Evolutionary conservation across 306 rosid genomes (phyloP).

Genomic region (Corylus avellana): DNA sequence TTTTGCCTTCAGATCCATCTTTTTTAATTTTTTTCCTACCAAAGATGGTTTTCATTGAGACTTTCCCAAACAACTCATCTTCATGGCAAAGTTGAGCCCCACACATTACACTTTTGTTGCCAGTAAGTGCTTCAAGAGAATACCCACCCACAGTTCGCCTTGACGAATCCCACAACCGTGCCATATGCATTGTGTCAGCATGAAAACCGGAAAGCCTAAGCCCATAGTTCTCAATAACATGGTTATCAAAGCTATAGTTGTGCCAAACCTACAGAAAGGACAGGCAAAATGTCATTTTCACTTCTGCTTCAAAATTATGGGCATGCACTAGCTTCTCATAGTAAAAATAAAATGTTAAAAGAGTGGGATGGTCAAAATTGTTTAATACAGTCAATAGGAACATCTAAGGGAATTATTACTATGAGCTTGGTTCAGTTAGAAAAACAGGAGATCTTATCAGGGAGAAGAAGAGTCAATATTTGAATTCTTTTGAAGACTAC

Average conservation of each 20-base stretch:
- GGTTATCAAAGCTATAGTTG: conserved; percentile 94
- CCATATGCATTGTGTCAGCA: conserved; percentile 99
- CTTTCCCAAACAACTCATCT: conserved; percentile 51
- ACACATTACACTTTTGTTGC: conserved; percentile 71
- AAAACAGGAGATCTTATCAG: background rate
- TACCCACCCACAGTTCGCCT: conserved; percentile 80
- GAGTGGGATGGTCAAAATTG: background rate
- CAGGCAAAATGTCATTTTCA: conserved; percentile 32
- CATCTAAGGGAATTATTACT: background rate
- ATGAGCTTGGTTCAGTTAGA: conserved; percentile 14
- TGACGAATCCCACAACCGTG: conserved; percentile 96
- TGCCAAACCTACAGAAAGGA: conserved; percentile 82
- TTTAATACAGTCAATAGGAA: background rate
- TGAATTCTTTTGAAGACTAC: background rate
- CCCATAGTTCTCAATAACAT: conserved; percentile 90
- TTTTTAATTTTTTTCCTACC: conserved; percentile 53
- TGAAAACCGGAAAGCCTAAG: conserved; percentile 87
- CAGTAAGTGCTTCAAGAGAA: conserved; percentile 90
- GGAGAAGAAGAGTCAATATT: background rate
- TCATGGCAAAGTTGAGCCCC: conserved; percentile 37
- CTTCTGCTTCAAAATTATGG: conserved; percentile 10
- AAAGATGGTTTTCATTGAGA: conserved; percentile 64
- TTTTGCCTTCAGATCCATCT: conserved; percentile 64
- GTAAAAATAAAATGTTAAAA: background rate
- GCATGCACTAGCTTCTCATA: background rate